Conservation (phyloP, 345 rosid species). For the Barbarea vulgaris region DNA sequence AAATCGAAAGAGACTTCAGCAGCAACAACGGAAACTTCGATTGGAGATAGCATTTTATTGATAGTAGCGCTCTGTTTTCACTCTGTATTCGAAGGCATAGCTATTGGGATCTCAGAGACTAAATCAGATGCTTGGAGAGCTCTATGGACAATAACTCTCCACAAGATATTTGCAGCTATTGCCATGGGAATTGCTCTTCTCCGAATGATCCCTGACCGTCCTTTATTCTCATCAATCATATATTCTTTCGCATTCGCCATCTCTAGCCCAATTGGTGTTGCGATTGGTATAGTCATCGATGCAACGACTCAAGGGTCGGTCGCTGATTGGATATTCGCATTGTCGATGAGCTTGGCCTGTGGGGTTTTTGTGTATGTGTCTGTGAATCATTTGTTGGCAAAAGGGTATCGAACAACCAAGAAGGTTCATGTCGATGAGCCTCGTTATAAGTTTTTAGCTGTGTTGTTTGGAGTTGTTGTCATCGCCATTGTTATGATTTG, state of each 20-base stretch:
- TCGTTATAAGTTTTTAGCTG: conserved; percentile 56
- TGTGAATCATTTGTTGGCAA: conserved; percentile 65
- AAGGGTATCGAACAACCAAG: conserved; percentile 54
- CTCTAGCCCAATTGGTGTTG: conserved; percentile 77
- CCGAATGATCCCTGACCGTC: conserved; percentile 72
- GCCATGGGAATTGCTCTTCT: conserved; percentile 91
- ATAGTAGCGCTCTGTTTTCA: conserved; percentile 85
- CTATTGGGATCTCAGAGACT: conserved; percentile 70
- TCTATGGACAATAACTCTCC: conserved; percentile 68
- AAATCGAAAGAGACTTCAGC: conserved; percentile 9
- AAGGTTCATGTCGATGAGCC: conserved; percentile 48
- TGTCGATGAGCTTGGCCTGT: conserved; percentile 80
- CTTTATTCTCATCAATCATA: conserved; percentile 51
- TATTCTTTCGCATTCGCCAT: conserved; percentile 81
- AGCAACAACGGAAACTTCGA: conserved; percentile 39
- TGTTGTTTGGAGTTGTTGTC: conserved; percentile 58
- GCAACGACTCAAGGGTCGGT: conserved; percentile 72
- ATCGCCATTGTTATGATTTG: conserved; percentile 74
- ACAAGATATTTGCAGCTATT: conserved; percentile 79
- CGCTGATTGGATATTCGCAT: conserved; percentile 75
- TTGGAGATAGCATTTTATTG: conserved; percentile 74
- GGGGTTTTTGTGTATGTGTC: conserved; percentile 79
- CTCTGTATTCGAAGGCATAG: conserved; percentile 86
- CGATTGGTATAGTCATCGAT: conserved; percentile 70
- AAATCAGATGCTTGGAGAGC: conserved; percentile 77